A percentile compares a stretch with the other conserved stretches of the same genome.
phyloP scores from a whole-genome alignment of 2,329 filamentous ascomycete species.

The Thielaviopsis musarum region DNA sequence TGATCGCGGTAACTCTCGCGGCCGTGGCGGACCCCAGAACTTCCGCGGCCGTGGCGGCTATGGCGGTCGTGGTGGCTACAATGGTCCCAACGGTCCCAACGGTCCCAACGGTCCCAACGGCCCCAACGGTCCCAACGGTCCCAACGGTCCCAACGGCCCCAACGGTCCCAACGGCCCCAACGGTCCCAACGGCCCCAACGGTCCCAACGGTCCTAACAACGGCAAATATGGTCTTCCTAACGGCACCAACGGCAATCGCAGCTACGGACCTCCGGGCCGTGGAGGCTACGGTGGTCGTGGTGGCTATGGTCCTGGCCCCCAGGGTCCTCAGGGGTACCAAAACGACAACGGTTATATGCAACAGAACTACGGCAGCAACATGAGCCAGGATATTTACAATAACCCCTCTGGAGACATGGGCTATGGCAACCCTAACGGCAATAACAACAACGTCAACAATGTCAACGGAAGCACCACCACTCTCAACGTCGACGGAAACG shows the following conservation, averaged over 20 bases:
- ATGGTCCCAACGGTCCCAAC: constrained; percentile 25
- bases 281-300: constrained; percentile 18
- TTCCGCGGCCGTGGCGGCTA: constrained; percentile 33
- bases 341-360: constrained; percentile 14
- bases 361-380: constrained; percentile 21
- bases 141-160: constrained; percentile 18
- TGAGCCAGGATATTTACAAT: constrained; percentile 23
- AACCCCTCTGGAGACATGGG: constrained; percentile 18
- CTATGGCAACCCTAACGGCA: constrained; percentile 15
- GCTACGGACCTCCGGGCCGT: constrained; percentile 25
- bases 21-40: constrained; percentile 31
- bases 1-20: constrained; percentile 33
- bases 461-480: not conserved
- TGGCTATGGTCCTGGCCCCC: constrained; percentile 25
- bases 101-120: constrained; percentile 13
- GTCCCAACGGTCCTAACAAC: constrained; percentile 19
- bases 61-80: constrained; percentile 32
- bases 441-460: not conserved
- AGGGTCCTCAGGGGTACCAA: constrained; percentile 28
- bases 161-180: constrained; percentile 24
- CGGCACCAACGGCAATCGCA: constrained; percentile 23
- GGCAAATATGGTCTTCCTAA: constrained; percentile 20
- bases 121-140: constrained; percentile 25
- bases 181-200: constrained; percentile 27
- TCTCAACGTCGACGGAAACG: not conserved